These are phyloP conservation scores for Clarireedia paspali DNA, from an alignment of 2,329 filamentous ascomycete genomes.

Conservation along the genomic window DNA sequence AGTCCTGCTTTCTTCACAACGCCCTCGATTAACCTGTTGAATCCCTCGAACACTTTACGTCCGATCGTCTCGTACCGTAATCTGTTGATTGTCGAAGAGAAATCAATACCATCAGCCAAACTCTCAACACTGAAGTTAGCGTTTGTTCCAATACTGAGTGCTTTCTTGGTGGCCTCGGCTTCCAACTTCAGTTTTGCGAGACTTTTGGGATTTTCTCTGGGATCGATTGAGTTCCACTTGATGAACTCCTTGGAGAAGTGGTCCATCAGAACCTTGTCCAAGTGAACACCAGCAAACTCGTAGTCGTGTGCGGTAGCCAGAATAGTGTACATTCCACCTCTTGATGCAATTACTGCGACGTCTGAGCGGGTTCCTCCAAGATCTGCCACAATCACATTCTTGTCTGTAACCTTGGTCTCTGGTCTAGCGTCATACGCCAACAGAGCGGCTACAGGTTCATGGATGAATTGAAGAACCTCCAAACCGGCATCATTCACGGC, in stretches of 20 bases:
- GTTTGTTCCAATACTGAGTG: slow-evolving; percentile 79
- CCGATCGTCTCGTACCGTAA: slow-evolving; percentile 86
- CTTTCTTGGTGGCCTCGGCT: slow-evolving; percentile 85
- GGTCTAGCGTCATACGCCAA: slow-evolving; percentile 86
- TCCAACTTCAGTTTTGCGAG: slow-evolving; percentile 90
- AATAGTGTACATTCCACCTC: slow-evolving; percentile 93
- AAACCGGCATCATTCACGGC: slow-evolving; percentile 74
- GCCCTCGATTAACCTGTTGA: slow-evolving; percentile 77
- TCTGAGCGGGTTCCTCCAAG: slow-evolving; percentile 90
- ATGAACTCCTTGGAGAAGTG: slow-evolving; percentile 98
- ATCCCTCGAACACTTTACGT: slow-evolving; percentile 78
- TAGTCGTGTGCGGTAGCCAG: slow-evolving; percentile 93
- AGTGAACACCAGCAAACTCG: slow-evolving; percentile 75
- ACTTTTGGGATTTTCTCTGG: slow-evolving; percentile 69
- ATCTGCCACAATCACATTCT: slow-evolving; percentile 85
- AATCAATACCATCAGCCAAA: slow-evolving; percentile 83
- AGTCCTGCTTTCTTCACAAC: slow-evolving; percentile 87
- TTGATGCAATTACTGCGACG: slow-evolving; percentile 80
- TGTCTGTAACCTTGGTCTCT: slow-evolving; percentile 69
- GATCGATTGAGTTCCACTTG: slow-evolving; percentile 85
- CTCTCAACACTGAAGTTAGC: slow-evolving; percentile 91
- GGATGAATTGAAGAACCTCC: slow-evolving; percentile 87
- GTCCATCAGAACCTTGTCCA: slow-evolving; percentile 89
- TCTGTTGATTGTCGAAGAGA: slow-evolving; percentile 84
- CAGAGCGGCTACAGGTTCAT: slow-evolving; percentile 81